A percentile compares a stretch with the other conserved stretches of the same genome.
Evolutionary conservation across 495 filamentous ascomycete genomes (phyloP).

Genomic region (Pyrenopolyporus hunteri): DNA sequence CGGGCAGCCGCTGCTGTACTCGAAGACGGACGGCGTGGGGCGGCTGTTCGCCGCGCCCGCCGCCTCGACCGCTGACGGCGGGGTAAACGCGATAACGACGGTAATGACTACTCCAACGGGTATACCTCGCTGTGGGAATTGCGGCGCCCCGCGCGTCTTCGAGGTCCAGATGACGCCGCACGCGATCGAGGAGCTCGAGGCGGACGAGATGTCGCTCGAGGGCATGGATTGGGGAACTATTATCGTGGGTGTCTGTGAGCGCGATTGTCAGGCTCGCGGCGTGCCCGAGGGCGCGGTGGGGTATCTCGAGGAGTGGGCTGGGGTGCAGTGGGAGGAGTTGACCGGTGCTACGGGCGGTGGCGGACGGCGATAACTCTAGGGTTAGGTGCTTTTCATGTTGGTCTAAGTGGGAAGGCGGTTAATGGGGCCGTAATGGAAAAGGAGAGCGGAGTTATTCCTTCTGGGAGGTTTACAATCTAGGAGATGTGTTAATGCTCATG

Average conservation of each 20-base stretch:
- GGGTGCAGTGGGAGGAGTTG: slow-evolving; percentile 95
- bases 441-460: background rate
- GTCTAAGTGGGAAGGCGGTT: background rate
- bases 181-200: slow-evolving; percentile 87
- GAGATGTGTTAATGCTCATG: too few relatives aligned
- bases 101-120: slow-evolving; percentile 28
- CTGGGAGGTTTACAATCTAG: too few relatives aligned
- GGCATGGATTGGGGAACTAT: slow-evolving; percentile 99
- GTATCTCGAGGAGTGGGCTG: slow-evolving; percentile 93
- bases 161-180: slow-evolving; percentile 85
- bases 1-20: slow-evolving; percentile 82
- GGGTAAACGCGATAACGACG: slow-evolving; percentile 19
- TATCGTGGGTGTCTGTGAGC: slow-evolving; percentile 82
- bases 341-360: slow-evolving; percentile 25
- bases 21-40: slow-evolving; percentile 74
- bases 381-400: background rate
- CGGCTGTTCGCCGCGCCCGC: slow-evolving; percentile 55
- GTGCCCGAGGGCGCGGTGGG: slow-evolving; percentile 58
- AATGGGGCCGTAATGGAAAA: too few relatives aligned
- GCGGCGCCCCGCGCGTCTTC: slow-evolving; percentile 77
- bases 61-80: background rate
- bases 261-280: slow-evolving; percentile 66
- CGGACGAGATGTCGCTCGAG: slow-evolving; percentile 74
- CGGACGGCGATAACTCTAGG: slow-evolving; percentile 9
- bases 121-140: slow-evolving; percentile 79